A percentile compares a stretch with the other conserved stretches of the same genome.
Evolutionary conservation across 306 rosid species (phyloP).

Genomic region (Vigna mungo): DNA sequence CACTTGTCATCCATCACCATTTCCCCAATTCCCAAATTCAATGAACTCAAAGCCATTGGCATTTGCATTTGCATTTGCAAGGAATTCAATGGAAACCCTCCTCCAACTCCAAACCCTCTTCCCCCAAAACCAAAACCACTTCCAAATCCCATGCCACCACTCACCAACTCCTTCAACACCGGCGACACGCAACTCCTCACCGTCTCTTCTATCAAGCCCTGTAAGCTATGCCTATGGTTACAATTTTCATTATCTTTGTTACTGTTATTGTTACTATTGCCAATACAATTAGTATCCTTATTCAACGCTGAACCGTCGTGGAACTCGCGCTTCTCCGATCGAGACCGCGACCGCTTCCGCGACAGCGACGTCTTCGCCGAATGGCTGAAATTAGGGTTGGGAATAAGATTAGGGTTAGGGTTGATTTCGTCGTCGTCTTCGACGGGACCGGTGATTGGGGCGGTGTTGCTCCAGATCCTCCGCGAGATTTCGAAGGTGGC

Average conservation of each 20-base stretch:
- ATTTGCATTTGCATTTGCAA: slow-evolving; percentile 46
- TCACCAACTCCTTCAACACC: slow-evolving; percentile 50
- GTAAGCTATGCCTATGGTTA: slow-evolving; percentile 25
- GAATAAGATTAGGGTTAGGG: background rate
- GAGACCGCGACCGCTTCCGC: slow-evolving; percentile 57
- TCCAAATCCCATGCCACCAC: slow-evolving; percentile 38
- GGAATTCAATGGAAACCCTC: slow-evolving; percentile 23
- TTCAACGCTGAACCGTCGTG: slow-evolving; percentile 42
- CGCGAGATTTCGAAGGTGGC: slow-evolving; percentile 60
- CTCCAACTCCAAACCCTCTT: slow-evolving; percentile 23
- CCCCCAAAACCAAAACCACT: slow-evolving; percentile 23
- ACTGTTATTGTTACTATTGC: slow-evolving; percentile 18
- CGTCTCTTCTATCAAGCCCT: slow-evolving; percentile 70
- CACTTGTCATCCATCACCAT: slow-evolving; percentile 51
- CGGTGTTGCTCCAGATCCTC: slow-evolving; percentile 59
- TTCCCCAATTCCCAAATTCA: slow-evolving; percentile 40
- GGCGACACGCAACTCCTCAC: slow-evolving; percentile 65
- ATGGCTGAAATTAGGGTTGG: slow-evolving; percentile 41
- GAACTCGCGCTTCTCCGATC: slow-evolving; percentile 47
- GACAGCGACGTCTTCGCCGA: slow-evolving; percentile 43
- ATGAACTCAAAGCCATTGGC: slow-evolving; percentile 22
- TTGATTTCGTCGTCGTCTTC: slow-evolving; percentile 66
- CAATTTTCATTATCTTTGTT: background rate
- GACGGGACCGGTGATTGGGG: slow-evolving; percentile 45
- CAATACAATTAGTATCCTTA: slow-evolving; percentile 38